Evolutionary conservation across 495 filamentous ascomycete genomes (phyloP).

Genomic region (Talaromyces nanjingensis): DNA sequence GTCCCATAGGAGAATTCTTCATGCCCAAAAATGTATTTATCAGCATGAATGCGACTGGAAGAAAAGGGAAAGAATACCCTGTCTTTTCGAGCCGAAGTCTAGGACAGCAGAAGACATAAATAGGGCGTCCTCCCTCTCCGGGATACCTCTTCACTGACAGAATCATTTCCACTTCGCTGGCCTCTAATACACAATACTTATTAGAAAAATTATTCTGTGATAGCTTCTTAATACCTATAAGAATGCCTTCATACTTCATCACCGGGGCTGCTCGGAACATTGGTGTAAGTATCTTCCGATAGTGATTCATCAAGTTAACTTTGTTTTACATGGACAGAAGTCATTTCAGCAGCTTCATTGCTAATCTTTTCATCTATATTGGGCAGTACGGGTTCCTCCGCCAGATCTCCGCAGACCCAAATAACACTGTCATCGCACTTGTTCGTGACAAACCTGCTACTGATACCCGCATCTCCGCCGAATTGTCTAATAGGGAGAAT

Average conservation of each 20-base stretch:
- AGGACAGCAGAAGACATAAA: not conserved
- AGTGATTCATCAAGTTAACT: not conserved
- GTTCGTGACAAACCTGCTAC: slow-evolving; percentile 33
- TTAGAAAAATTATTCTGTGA: too few species aligned
- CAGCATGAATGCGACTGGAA: not conserved
- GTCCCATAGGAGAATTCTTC: not conserved
- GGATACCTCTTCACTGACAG: not conserved
- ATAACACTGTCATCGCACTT: slow-evolving; percentile 34
- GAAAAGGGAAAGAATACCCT: not conserved
- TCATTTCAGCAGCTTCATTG: not conserved
- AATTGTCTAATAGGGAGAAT: slow-evolving; percentile 27
- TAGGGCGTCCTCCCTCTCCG: not conserved
- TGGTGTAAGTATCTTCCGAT: slow-evolving; percentile 22
- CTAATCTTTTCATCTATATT: not conserved
- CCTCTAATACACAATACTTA: not conserved
- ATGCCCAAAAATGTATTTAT: not conserved
- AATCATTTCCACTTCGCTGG: not conserved
- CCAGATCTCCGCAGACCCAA: slow-evolving; percentile 27
- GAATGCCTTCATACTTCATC: slow-evolving; percentile 29
- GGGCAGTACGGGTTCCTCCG: slow-evolving; percentile 32
- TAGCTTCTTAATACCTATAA: not conserved
- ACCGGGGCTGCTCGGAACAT: slow-evolving; percentile 32
- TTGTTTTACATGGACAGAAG: not conserved
- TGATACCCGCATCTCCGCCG: slow-evolving; percentile 16
- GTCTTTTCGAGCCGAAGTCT: not conserved